Conservation (phyloP, 163 green algal species). For the Scenedesmus sp. region DNA sequence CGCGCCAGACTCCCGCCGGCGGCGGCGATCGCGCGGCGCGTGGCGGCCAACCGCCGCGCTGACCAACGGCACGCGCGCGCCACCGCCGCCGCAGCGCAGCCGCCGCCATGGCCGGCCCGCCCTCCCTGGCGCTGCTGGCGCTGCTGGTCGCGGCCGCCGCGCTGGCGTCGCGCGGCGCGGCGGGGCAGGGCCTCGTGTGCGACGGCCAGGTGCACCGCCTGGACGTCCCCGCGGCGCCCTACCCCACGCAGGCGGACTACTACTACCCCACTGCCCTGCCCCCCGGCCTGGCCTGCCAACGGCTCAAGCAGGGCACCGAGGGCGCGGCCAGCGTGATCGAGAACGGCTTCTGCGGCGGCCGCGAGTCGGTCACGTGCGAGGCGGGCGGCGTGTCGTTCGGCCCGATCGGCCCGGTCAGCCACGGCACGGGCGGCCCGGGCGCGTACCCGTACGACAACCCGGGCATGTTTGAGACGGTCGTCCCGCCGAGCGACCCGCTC, state of each 20-base stretch:
- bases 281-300: background rate
- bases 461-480: slow-evolving; percentile 2
- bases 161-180: too few relatives aligned
- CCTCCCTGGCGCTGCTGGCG: too few relatives aligned
- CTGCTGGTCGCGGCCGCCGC: too few relatives aligned
- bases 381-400: background rate
- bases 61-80: too few relatives aligned
- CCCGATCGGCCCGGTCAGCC: slow-evolving; percentile 3
- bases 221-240: background rate
- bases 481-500: slow-evolving; percentile 19
- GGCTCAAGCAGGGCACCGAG: background rate
- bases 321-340: background rate
- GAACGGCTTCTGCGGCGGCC: slow-evolving; percentile 15
- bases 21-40: too few relatives aligned
- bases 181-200: background rate
- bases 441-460: too few relatives aligned
- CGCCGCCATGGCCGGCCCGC: too few relatives aligned
- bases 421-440: slow-evolving; percentile 2
- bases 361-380: background rate
- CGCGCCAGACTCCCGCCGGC: too few relatives aligned
- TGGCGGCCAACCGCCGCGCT: too few relatives aligned
- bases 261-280: background rate
- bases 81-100: too few relatives aligned
- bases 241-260: background rate
- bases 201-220: background rate